phyloP scores from a whole-genome alignment of 2,329 filamentous ascomycete genomes.

The Arachnopeziza araneosa region DNA sequence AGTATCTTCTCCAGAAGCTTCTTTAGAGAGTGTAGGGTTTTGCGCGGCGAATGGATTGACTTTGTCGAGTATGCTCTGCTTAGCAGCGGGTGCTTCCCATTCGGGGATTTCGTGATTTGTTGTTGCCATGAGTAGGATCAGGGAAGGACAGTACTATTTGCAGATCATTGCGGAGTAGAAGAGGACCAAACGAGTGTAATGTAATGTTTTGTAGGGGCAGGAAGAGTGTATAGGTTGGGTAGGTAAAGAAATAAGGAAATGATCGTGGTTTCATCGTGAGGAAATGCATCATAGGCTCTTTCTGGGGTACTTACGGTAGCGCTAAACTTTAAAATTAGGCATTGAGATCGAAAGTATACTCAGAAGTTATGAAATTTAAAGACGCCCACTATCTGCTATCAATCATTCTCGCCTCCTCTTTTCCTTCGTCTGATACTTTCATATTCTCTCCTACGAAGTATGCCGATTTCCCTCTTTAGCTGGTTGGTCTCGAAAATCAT shows the following conservation, averaged over 20 bases:
- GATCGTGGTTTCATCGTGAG: background rate
- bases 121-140: conserved; percentile 7
- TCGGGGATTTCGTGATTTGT: conserved; percentile 19
- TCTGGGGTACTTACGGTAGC: background rate
- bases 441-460: too few relatives aligned
- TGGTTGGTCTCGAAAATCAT: background rate
- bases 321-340: background rate
- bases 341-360: too few relatives aligned
- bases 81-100: conserved; percentile 22
- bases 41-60: conserved; percentile 3
- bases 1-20: conserved; percentile 4
- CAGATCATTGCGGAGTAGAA: conserved; percentile 1
- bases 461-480: background rate
- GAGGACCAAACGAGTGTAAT: conserved; percentile 13
- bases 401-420: too few relatives aligned
- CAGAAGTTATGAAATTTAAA: too few relatives aligned
- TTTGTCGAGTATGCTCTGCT: conserved; percentile 14
- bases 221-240: too few relatives aligned
- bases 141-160: background rate
- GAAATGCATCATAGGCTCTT: background rate
- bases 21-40: conserved; percentile 1
- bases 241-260: background rate
- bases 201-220: conserved; percentile 1
- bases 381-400: too few relatives aligned
- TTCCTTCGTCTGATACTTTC: too few relatives aligned